phyloP scores from a whole-genome alignment of 139 green algal species.

The Chlamydomonas sp. region DNA sequence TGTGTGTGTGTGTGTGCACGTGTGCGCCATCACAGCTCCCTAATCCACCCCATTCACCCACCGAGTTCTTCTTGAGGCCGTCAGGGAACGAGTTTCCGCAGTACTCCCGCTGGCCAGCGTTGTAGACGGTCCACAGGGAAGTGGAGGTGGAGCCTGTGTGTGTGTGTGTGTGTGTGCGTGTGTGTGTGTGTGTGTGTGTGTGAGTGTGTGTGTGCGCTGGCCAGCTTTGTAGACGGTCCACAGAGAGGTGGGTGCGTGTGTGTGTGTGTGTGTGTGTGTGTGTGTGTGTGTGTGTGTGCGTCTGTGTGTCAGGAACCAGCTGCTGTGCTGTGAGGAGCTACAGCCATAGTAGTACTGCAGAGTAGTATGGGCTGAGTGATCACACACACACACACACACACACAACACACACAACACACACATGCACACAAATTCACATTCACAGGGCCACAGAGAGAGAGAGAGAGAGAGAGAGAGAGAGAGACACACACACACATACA shows the following conservation, averaged over 20 bases:
- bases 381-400: too few species aligned
- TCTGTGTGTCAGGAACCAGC: too few species aligned
- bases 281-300: too few species aligned
- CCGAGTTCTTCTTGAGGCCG: slow-evolving; percentile 91
- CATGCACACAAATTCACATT: not conserved
- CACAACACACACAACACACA: too few species aligned
- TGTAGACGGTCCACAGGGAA: slow-evolving; percentile 97
- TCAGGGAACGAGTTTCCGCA: slow-evolving; percentile 94
- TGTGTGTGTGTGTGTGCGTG: too few species aligned
- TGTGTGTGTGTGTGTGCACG: too few species aligned
- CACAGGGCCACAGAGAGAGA: not conserved
- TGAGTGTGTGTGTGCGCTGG: not conserved
- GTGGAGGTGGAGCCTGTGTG: slow-evolving; percentile 92
- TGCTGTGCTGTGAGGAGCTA: too few species aligned
- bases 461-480: not conserved
- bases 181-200: not conserved
- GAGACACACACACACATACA: not conserved
- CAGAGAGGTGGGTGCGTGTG: too few species aligned
- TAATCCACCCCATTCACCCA: too few species aligned
- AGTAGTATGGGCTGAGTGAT: too few species aligned
- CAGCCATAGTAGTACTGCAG: too few species aligned
- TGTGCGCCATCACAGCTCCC: too few species aligned
- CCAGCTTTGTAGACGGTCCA: not conserved
- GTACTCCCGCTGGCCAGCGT: slow-evolving; percentile 74
- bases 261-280: not conserved